A percentile compares a stretch with the other conserved stretches of the same genome.
Evolutionary conservation across 148 eudicot species (phyloP).

Genomic region (Fallopia convolvulus): DNA sequence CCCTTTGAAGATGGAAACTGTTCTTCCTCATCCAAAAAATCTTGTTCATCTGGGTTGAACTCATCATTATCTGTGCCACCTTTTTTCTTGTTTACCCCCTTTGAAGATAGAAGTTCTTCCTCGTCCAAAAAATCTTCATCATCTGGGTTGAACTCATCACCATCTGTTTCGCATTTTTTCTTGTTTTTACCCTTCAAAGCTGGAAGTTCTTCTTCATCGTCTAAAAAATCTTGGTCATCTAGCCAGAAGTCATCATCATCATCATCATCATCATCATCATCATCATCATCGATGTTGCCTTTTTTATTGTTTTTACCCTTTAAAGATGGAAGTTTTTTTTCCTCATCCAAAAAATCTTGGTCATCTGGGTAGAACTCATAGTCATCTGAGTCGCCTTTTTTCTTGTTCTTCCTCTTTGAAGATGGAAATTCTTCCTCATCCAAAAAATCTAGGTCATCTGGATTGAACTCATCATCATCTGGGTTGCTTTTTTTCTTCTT

Average conservation of each 20-base stretch:
- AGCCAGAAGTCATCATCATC: slow-evolving; percentile 60
- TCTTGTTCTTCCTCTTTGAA: neutral
- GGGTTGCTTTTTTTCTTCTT: neutral
- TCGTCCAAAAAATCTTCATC: slow-evolving; percentile 37
- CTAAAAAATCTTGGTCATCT: slow-evolving; percentile 35
- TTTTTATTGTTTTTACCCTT: slow-evolving; percentile 27
- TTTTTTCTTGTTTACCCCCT: neutral
- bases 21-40: slow-evolving; percentile 42
- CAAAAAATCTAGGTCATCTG: slow-evolving; percentile 35
- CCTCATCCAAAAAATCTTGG: slow-evolving; percentile 35
- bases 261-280: no score
- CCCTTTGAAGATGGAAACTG: slow-evolving; percentile 18
- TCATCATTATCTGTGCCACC: slow-evolving; percentile 29
- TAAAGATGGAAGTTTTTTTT: slow-evolving; percentile 20
- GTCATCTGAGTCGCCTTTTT: slow-evolving; percentile 17
- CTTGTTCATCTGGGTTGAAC: slow-evolving; percentile 44
- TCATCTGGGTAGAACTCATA: slow-evolving; percentile 49
- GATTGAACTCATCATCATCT: slow-evolving; percentile 48
- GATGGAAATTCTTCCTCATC: slow-evolving; percentile 32
- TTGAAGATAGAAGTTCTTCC: slow-evolving; percentile 19
- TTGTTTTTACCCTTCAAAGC: slow-evolving; percentile 22
- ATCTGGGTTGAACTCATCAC: slow-evolving; percentile 48
- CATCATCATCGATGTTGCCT: slow-evolving; percentile 18
- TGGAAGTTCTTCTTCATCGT: slow-evolving; percentile 35
- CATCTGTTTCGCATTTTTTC: slow-evolving; percentile 27